A percentile compares a stretch with the other conserved stretches of the same genome.
Evolutionary conservation across 2,329 filamentous ascomycete species (phyloP).

Genomic region (Ophiocordyceps camponoti-saundersi): DNA sequence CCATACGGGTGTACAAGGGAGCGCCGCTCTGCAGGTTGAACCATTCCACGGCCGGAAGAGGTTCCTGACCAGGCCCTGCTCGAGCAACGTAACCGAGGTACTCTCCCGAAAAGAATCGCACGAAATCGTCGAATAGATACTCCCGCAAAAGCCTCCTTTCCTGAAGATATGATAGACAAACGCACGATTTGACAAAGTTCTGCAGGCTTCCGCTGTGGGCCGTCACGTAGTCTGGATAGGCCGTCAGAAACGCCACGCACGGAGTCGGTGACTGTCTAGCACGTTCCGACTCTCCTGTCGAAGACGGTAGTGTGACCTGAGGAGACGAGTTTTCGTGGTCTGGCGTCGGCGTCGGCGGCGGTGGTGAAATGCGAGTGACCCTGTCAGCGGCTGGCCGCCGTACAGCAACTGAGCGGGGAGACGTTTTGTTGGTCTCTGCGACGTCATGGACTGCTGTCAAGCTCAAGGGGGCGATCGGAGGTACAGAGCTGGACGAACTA

Average conservation of each 20-base stretch:
- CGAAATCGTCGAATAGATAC: conserved; percentile 35
- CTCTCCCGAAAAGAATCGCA: conserved; percentile 23
- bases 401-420: not conserved
- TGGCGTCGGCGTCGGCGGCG: too few relatives aligned
- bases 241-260: conserved; percentile 19
- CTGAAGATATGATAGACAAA: conserved; percentile 22
- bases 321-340: not conserved
- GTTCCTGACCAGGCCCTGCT: conserved; percentile 8
- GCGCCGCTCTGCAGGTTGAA: conserved; percentile 14
- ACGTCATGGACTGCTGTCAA: not conserved
- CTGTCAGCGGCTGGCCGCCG: not conserved
- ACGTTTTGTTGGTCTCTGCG: not conserved
- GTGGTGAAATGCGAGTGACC: not conserved
- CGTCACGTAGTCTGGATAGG: conserved; percentile 27
- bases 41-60: conserved; percentile 24
- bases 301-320: not conserved
- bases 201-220: conserved; percentile 18
- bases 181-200: conserved; percentile 27
- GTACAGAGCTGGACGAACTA: conserved; percentile 12
- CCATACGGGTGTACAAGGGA: conserved; percentile 12
- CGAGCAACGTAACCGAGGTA: conserved; percentile 23
- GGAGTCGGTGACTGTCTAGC: conserved; percentile 6
- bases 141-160: conserved; percentile 17
- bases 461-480: conserved; percentile 8
- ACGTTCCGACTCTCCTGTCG: not conserved